Evolutionary conservation across 495 filamentous ascomycete species (phyloP).

Genomic region (Platismatia glauca): DNA sequence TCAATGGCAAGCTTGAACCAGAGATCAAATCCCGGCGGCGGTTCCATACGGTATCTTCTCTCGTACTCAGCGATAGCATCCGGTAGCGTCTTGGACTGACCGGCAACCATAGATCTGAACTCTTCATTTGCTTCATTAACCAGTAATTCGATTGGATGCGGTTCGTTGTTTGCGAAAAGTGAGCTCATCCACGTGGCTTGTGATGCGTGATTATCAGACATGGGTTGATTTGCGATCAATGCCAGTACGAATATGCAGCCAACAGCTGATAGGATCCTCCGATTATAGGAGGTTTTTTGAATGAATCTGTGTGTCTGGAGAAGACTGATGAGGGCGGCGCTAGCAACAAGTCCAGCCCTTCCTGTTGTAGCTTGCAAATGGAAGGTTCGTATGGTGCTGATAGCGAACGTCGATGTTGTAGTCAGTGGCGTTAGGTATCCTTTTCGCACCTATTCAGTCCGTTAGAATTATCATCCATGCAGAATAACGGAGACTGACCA

Average conservation of each 20-base stretch:
- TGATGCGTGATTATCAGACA: not conserved
- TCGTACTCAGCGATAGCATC: conserved; percentile 51
- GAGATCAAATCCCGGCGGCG: conserved; percentile 55
- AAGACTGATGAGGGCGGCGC: conserved; percentile 3
- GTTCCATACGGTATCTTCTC: conserved; percentile 45
- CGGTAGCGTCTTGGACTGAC: conserved; percentile 41
- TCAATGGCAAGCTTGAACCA: conserved; percentile 56
- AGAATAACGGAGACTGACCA: not conserved
- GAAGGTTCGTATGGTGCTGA: conserved; percentile 5
- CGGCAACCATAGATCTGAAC: conserved; percentile 36
- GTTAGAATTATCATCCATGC: not conserved
- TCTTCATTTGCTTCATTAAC: conserved; percentile 42
- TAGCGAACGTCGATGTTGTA: not conserved
- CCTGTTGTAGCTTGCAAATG: not conserved
- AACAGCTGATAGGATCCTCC: not conserved
- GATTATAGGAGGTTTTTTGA: conserved; percentile 3
- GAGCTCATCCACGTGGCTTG: not conserved
- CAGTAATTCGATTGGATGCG: conserved; percentile 45
- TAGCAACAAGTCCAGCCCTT: conserved; percentile 1
- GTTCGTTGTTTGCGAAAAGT: not conserved
- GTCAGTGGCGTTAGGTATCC: not conserved
- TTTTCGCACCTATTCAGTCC: not conserved
- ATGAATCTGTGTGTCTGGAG: conserved; percentile 4
- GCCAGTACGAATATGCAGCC: not conserved
- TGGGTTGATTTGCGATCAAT: not conserved